Conservation (phyloP, 106 monocot species). For the Acorus calamus region DNA sequence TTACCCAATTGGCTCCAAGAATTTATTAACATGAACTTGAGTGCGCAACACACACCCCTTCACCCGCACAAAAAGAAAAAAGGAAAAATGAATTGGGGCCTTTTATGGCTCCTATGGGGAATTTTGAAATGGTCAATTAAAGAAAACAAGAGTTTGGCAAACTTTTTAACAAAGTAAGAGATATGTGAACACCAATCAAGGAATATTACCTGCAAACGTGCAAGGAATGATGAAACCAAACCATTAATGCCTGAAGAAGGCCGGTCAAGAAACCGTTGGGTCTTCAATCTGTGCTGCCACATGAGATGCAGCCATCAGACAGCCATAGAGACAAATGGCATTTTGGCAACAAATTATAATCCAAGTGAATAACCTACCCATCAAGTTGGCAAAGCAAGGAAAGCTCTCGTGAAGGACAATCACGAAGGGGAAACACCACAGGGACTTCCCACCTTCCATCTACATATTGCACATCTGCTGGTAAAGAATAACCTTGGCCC, state of each 20-base stretch:
- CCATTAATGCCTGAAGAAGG: slow-evolving; percentile 58
- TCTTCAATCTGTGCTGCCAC: slow-evolving; percentile 53
- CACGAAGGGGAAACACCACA: slow-evolving; percentile 77
- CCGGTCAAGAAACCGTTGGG: slow-evolving; percentile 30
- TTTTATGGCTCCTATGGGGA: no score
- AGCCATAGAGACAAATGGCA: background rate
- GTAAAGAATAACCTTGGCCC: slow-evolving; percentile 92
- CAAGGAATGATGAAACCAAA: slow-evolving; percentile 75
- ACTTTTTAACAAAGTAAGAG: background rate
- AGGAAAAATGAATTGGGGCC: no score
- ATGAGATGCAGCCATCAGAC: slow-evolving; percentile 7
- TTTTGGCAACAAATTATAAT: background rate
- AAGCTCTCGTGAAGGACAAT: slow-evolving; percentile 69
- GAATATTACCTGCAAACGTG: slow-evolving; percentile 51
- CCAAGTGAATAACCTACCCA: slow-evolving; percentile 30
- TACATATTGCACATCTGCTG: slow-evolving; percentile 91
- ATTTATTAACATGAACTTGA: no score
- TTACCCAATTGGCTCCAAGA: no score
- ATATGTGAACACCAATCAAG: background rate
- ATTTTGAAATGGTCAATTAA: background rate
- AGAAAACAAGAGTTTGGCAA: background rate
- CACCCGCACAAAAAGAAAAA: no score
- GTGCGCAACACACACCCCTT: no score
- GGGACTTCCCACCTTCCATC: slow-evolving; percentile 88
- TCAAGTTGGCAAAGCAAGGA: slow-evolving; percentile 65